A percentile compares a stretch with the other conserved stretches of the same genome.
phyloP scores from a whole-genome alignment of 2,329 filamentous ascomycete species.

The Tetracladium maxilliforme region DNA sequence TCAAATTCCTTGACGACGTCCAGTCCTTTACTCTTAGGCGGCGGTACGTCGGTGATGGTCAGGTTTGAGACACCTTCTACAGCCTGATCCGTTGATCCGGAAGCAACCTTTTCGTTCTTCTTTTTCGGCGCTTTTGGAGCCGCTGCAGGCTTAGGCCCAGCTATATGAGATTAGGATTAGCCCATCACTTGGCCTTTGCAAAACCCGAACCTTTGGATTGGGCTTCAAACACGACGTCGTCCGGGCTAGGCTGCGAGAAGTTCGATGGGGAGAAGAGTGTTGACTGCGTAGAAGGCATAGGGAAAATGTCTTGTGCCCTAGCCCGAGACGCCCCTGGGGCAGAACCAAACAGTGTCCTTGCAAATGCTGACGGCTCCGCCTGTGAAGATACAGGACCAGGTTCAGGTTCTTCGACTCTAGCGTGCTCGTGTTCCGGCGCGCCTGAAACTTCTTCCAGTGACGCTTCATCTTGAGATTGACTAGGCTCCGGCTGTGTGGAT shows the following conservation, averaged over 20 bases:
- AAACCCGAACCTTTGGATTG: conserved; percentile 70
- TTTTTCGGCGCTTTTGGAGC: conserved; percentile 20
- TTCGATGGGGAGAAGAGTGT: too few relatives aligned
- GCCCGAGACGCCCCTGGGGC: too few relatives aligned
- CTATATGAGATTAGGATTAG: conserved; percentile 25
- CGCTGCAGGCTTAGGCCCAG: conserved; percentile 21
- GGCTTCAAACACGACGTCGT: conserved; percentile 76
- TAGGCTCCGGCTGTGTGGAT: too few relatives aligned
- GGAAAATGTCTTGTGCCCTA: too few relatives aligned
- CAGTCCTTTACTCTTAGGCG: conserved; percentile 61
- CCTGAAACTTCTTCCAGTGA: too few relatives aligned
- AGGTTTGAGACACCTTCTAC: conserved; percentile 28
- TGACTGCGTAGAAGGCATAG: too few relatives aligned
- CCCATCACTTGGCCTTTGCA: conserved; percentile 11
- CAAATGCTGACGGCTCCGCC: conserved; percentile 20
- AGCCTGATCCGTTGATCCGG: conserved; percentile 21
- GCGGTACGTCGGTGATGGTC: conserved; percentile 34
- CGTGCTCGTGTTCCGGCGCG: too few relatives aligned
- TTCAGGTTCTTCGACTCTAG: too few relatives aligned
- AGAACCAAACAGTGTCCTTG: conserved; percentile 27
- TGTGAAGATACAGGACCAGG: too few relatives aligned
- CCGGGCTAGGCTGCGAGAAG: conserved; percentile 82
- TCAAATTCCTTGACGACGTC: conserved; percentile 73
- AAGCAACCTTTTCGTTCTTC: too few relatives aligned
- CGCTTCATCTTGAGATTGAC: too few relatives aligned